Conservation (phyloP, 257 asterid species). For the Solanum ossicruentum region DNA sequence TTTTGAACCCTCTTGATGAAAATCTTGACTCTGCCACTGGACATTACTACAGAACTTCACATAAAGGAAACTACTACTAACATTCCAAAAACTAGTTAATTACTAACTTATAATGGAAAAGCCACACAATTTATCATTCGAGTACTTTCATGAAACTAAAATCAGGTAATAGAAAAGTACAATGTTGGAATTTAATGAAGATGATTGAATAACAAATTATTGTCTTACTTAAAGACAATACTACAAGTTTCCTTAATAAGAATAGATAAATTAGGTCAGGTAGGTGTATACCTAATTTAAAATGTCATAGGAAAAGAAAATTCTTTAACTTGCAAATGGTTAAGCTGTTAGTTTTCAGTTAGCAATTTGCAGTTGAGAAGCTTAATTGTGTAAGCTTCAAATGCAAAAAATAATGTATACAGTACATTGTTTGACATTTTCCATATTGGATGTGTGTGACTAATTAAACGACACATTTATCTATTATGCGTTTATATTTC, state of each 20-base stretch:
- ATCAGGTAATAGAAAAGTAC: not conserved
- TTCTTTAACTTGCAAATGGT: conserved; percentile 22
- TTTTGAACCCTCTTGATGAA: no score
- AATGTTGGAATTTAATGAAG: not conserved
- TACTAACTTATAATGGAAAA: not conserved
- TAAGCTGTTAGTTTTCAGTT: conserved; percentile 47
- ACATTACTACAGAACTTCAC: no score
- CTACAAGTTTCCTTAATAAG: not conserved
- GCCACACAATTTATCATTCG: not conserved
- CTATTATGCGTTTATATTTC: not conserved
- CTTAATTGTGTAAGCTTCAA: conserved; percentile 7
- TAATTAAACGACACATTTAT: not conserved
- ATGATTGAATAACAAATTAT: not conserved
- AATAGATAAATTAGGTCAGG: conserved; percentile 23
- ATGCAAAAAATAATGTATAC: not conserved
- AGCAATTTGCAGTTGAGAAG: conserved; percentile 56
- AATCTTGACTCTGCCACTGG: no score
- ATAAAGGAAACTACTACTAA: not conserved
- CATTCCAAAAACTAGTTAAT: not conserved
- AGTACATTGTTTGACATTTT: not conserved
- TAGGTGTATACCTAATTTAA: conserved; percentile 16
- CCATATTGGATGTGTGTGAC: accelerated
- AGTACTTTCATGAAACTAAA: not conserved
- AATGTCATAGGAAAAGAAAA: conserved; percentile 6
- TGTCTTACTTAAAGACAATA: not conserved